phyloP scores from a whole-genome alignment of 106 monocot genomes.

The Iris macrosiphon region DNA sequence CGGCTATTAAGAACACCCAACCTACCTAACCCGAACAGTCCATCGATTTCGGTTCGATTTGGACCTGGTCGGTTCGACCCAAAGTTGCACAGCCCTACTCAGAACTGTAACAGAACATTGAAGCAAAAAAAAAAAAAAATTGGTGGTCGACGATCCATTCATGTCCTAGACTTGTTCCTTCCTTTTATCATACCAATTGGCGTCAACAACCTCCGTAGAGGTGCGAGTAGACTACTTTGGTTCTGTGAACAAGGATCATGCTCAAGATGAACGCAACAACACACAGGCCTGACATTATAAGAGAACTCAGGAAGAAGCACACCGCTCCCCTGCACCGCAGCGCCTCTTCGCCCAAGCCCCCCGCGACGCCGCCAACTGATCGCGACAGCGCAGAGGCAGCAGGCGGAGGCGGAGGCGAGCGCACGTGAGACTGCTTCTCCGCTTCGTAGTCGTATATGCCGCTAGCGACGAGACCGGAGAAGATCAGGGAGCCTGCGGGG shows the following conservation, averaged over 20 bases:
- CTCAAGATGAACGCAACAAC: conserved; percentile 42
- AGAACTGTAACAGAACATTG: too few species aligned
- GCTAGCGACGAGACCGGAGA: conserved; percentile 53
- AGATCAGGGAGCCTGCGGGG: conserved; percentile 43
- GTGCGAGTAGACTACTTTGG: conserved; percentile 43
- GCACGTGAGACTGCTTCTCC: conserved; percentile 26
- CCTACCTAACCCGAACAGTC: too few species aligned
- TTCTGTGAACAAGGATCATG: conserved; percentile 51
- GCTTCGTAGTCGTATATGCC: conserved; percentile 55
- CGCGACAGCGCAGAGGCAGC: too few species aligned
- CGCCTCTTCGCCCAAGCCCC: not conserved
- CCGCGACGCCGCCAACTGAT: not conserved
- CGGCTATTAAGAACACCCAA: too few species aligned
- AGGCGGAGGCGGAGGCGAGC: not conserved
- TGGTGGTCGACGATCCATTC: too few species aligned
- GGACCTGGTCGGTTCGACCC: too few species aligned
- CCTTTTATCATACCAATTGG: too few species aligned
- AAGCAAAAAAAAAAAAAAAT: too few species aligned
- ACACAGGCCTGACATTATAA: conserved; percentile 54
- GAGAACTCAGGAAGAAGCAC: conserved; percentile 49
- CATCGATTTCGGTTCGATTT: too few species aligned
- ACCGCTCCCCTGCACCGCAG: conserved; percentile 39
- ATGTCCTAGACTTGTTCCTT: too few species aligned
- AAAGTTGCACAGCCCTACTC: too few species aligned
- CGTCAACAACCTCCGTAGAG: conserved; percentile 35